Conservation (phyloP, 176 grass and related monocot species). For the Ampelocalamus luodianensis region DNA sequence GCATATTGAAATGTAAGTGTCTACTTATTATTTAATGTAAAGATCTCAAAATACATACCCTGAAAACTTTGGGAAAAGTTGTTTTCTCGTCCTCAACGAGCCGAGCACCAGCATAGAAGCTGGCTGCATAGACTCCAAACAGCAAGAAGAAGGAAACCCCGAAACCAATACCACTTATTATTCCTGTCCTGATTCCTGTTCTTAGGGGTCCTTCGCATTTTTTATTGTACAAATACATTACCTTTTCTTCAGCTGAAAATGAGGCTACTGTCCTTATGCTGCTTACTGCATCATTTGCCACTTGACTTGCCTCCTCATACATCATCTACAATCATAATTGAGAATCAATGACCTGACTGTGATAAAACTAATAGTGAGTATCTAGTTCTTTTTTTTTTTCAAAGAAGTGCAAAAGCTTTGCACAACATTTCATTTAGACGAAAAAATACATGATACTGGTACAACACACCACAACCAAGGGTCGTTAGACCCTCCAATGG, state of each 20-base stretch:
- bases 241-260: constrained; percentile 84
- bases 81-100: constrained; percentile 58
- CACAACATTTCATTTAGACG: no score
- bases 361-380: no score
- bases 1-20: background rate
- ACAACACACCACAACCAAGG: no score
- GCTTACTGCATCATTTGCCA: constrained; percentile 84
- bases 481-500: no score
- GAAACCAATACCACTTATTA: constrained; percentile 76
- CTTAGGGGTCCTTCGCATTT: constrained; percentile 74
- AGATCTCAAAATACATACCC: constrained; percentile 45
- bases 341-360: constrained; percentile 4
- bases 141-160: constrained; percentile 68
- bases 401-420: no score
- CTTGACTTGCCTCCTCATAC: constrained; percentile 89
- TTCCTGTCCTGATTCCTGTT: constrained; percentile 73
- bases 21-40: background rate
- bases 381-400: no score
- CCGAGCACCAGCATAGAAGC: constrained; percentile 76
- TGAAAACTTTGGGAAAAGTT: constrained; percentile 69
- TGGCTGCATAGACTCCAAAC: constrained; percentile 54
- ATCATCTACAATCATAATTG: constrained; percentile 60
- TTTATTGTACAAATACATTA: constrained; percentile 72
- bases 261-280: constrained; percentile 92
- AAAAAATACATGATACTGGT: no score